Conservation (phyloP, 2,329 filamentous ascomycete genomes). For the Xylariomycetidae sp. region DNA sequence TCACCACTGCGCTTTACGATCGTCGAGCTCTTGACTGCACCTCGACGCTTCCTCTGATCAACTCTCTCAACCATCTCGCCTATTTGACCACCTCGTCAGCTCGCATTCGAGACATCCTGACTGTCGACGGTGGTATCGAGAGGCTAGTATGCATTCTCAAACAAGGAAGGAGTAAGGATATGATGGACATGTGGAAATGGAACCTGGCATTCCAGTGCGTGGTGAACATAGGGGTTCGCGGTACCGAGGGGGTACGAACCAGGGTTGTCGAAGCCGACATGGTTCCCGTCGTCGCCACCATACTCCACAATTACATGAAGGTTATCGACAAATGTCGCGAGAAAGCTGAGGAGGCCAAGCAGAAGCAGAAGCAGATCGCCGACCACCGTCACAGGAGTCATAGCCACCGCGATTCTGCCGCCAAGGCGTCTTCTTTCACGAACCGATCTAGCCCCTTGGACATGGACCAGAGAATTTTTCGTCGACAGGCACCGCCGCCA, state of each 20-base stretch:
- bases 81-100: constrained; percentile 98
- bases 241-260: constrained; percentile 89
- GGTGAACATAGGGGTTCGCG: constrained; percentile 95
- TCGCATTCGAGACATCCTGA: constrained; percentile 94
- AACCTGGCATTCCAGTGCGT: constrained; percentile 98
- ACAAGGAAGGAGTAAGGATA: constrained; percentile 91
- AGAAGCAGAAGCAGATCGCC: constrained; percentile 62
- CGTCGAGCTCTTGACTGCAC: constrained; percentile 96
- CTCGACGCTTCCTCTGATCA: constrained; percentile 94
- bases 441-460: constrained; percentile 50
- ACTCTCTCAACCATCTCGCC: constrained; percentile 96
- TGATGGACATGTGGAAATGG: constrained; percentile 99
- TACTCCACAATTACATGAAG: constrained; percentile 97
- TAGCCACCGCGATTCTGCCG: constrained; percentile 39
- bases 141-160: constrained; percentile 95
- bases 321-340: constrained; percentile 89
- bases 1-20: constrained; percentile 97
- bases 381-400: constrained; percentile 49
- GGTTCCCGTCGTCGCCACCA: constrained; percentile 97
- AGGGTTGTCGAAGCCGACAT: constrained; percentile 97
- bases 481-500: constrained; percentile 78
- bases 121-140: constrained; percentile 97
- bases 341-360: constrained; percentile 77
- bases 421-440: constrained; percentile 49
- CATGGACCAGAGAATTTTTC: constrained; percentile 56